Percentiles rank a stretch among this genome's conserved stretches.
These are phyloP conservation scores for Thalassiosira ordinaria DNA, from an alignment of 352 stramenopile genomes.

Conservation along the genomic window DNA sequence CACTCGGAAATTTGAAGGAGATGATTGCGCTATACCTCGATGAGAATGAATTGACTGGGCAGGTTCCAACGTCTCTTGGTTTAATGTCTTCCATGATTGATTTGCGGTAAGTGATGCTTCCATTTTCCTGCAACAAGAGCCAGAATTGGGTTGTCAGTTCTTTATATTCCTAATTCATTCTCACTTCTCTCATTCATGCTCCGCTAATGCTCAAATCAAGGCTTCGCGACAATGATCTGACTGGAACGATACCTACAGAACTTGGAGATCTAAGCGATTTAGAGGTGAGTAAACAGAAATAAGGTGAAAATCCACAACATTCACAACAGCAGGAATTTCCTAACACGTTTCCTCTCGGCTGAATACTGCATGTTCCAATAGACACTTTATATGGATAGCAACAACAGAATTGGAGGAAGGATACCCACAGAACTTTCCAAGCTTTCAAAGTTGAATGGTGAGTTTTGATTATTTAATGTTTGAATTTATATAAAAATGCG, in stretches of 20 bases:
- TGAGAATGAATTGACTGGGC: slow-evolving; percentile 55
- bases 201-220: too few relatives aligned
- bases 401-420: slow-evolving; percentile 35
- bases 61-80: slow-evolving; percentile 63
- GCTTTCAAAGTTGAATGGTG: slow-evolving; percentile 38
- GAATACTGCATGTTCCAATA: slow-evolving; percentile 2
- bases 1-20: slow-evolving; percentile 56
- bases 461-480: too few relatives aligned
- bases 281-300: slow-evolving; percentile 6
- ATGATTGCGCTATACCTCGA: slow-evolving; percentile 72
- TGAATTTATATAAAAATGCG: too few relatives aligned
- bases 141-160: too few relatives aligned
- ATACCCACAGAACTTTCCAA: slow-evolving; percentile 49
- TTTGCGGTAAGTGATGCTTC: slow-evolving; percentile 47
- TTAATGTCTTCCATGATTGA: slow-evolving; percentile 53
- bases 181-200: too few relatives aligned
- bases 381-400: slow-evolving; percentile 54
- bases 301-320: not conserved
- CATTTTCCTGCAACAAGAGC: too few relatives aligned
- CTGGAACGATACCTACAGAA: slow-evolving; percentile 60
- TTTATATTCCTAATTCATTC: too few relatives aligned
- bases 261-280: slow-evolving; percentile 32
- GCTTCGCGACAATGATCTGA: slow-evolving; percentile 55
- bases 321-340: too few relatives aligned
- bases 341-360: too few relatives aligned